Percentiles rank a stretch among this genome's conserved stretches.
Evolutionary conservation across 1,284 basidiomycete genomes (phyloP).

Genomic region (Ustilago nuda): DNA sequence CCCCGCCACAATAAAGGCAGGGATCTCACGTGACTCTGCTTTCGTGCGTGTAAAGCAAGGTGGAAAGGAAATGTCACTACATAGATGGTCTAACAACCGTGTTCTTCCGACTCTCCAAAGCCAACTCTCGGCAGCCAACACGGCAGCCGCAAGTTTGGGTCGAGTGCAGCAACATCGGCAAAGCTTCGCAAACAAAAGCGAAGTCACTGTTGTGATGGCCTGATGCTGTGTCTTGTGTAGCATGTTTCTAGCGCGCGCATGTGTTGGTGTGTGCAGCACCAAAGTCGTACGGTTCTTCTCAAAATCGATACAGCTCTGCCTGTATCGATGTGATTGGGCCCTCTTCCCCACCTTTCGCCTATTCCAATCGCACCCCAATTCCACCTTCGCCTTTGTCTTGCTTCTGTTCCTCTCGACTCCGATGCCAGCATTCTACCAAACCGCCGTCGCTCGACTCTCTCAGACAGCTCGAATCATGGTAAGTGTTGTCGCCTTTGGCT

Average conservation of each 20-base stretch:
- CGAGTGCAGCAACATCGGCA: too few species aligned
- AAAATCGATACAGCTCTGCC: slow-evolving; percentile 24
- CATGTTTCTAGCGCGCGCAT: background rate
- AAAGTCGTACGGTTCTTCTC: slow-evolving; percentile 41
- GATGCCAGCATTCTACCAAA: slow-evolving; percentile 58
- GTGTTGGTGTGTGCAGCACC: background rate
- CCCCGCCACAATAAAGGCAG: slow-evolving; percentile 3
- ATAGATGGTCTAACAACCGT: background rate
- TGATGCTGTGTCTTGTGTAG: background rate
- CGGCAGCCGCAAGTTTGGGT: too few species aligned
- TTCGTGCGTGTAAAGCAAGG: background rate
- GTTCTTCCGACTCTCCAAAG: too few species aligned
- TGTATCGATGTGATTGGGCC: slow-evolving; percentile 15
- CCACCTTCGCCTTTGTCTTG: background rate
- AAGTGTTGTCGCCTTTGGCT: slow-evolving; percentile 20
- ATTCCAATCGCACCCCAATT: slow-evolving; percentile 10
- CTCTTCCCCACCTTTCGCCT: slow-evolving; percentile 33
- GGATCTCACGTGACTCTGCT: slow-evolving; percentile 8
- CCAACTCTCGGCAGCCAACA: too few species aligned
- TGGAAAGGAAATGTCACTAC: background rate
- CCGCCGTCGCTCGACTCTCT: slow-evolving; percentile 54
- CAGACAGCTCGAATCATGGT: slow-evolving; percentile 63
- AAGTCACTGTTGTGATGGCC: background rate
- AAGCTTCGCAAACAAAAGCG: background rate
- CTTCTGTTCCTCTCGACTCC: slow-evolving; percentile 17